Conservation (phyloP, 1,284 basidiomycete genomes). For the Paramarasmius palmivorus region DNA sequence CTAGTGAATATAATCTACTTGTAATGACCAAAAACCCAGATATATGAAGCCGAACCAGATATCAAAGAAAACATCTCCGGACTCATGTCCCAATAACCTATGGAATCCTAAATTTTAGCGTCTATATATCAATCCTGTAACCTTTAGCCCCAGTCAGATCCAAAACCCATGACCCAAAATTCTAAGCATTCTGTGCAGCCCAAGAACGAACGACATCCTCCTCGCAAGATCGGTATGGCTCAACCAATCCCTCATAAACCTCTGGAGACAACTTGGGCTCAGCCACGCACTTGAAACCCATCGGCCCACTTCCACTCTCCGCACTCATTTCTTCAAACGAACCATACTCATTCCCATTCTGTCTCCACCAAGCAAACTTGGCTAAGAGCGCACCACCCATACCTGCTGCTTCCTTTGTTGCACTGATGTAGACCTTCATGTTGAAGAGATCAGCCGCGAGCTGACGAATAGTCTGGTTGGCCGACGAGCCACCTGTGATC, state of each 20-base stretch:
- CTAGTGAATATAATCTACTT: too few relatives aligned
- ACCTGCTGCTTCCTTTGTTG: constrained; percentile 69
- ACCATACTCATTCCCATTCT: constrained; percentile 41
- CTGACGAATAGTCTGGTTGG: constrained; percentile 74
- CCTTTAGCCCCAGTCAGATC: not conserved
- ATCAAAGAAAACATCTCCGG: too few relatives aligned
- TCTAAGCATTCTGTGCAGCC: constrained; percentile 1
- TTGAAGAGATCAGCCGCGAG: constrained; percentile 79
- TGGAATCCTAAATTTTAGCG: too few relatives aligned
- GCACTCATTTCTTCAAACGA: constrained; percentile 66
- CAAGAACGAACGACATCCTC: constrained; percentile 30
- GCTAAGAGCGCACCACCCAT: constrained; percentile 72
- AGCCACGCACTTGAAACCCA: constrained; percentile 59
- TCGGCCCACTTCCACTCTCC: constrained; percentile 38
- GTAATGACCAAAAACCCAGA: too few relatives aligned
- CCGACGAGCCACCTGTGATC: constrained; percentile 80
- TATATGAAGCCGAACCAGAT: too few relatives aligned
- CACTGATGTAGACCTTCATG: constrained; percentile 69
- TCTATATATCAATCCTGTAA: not conserved
- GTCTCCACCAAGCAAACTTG: constrained; percentile 69
- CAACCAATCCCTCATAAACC: constrained; percentile 43
- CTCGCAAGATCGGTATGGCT: constrained; percentile 49
- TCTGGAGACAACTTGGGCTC: constrained; percentile 45
- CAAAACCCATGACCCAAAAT: constrained; percentile 1
- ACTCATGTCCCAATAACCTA: too few relatives aligned